Evolutionary conservation across 2,329 filamentous ascomycete species (phyloP).

Genomic region (Hymenoscyphus scutula): DNA sequence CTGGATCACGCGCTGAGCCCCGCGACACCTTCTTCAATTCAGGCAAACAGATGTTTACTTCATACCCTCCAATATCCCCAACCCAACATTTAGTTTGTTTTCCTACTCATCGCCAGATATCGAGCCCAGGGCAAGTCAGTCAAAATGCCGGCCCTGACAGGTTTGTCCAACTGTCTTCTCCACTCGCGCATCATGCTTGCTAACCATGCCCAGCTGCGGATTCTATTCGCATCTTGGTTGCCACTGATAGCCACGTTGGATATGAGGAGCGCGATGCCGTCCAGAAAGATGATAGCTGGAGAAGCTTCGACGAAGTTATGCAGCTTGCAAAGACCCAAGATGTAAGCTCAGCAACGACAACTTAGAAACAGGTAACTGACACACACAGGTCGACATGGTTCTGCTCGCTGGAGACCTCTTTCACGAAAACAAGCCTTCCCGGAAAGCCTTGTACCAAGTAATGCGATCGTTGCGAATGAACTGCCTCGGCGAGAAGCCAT

Average conservation of each 20-base stretch:
- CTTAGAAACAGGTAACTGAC: conserved; percentile 4
- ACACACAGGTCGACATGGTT: conserved; percentile 80
- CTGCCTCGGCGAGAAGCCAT: conserved; percentile 92
- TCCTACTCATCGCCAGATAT: not conserved
- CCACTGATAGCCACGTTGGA: conserved; percentile 97
- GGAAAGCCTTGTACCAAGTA: conserved; percentile 95
- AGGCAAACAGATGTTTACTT: not conserved
- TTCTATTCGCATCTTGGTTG: conserved; percentile 89
- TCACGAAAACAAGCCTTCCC: conserved; percentile 95
- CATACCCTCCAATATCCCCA: not conserved
- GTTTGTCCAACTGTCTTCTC: conserved; percentile 14
- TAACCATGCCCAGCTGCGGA: conserved; percentile 50
- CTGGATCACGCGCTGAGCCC: too few species aligned
- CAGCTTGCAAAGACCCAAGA: conserved; percentile 80
- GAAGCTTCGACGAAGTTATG: conserved; percentile 94
- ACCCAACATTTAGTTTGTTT: not conserved
- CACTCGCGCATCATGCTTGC: not conserved
- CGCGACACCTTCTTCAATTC: not conserved
- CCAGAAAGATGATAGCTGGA: conserved; percentile 97
- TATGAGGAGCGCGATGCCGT: conserved; percentile 91
- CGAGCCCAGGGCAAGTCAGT: not conserved
- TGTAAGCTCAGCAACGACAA: conserved; percentile 43
- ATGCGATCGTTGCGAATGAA: conserved; percentile 93
- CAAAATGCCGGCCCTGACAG: conserved; percentile 31
- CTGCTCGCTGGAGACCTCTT: conserved; percentile 92